Evolutionary conservation across 2,329 filamentous ascomycete genomes (phyloP), one percentile per base, ranked within the genome.

Genomic region (Colletotrichum sp.): DNA sequence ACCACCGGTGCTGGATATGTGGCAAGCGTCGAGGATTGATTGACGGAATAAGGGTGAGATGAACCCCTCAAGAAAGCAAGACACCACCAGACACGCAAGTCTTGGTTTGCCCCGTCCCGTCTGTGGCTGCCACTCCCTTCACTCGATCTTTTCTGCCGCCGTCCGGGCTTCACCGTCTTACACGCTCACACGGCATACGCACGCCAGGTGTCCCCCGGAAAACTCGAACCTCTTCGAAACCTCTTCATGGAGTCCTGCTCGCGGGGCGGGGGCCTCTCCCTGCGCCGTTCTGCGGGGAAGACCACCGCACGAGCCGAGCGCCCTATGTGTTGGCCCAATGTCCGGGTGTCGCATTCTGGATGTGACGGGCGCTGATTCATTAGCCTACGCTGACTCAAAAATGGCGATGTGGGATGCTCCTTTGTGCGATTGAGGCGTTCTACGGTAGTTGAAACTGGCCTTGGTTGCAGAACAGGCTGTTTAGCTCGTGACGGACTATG

Each of bases 181-280:
- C 57, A 28, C 28, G 30, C 26, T 13, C 28, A 64, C 57, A 28
- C 28, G 24, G 49, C 26, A 32, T 30, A 59, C 57, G 59, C 26
- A 24, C 34, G 18, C 57, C 34, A 73, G 73, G 70, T 76, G 8
- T 30, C 44, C 44, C 70, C 70, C 64, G 34, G 70, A 36, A 72
- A 52, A 59, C 73, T 73, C 59, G 73, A 76, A 73, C 73, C 49
- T 69, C 44, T 62, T 64, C 63, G 73, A 76, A 76, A 73, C 73
- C 26, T 32, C 18, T 68, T 65, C 34, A 60, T 36, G 64, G 57
- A 73, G 57, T 57, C 24, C 26, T 36, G 36, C 18, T 68, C 6
- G 13, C 18, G 28, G 21, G 64, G 44, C 44, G n/a, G 24, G 44
- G 70, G 57, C 12, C 30, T 65, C 24, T 73, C 63, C 59, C 57